phyloP scores from a whole-genome alignment of 129 eudicot genomes.

The Flaveria bidentis region DNA sequence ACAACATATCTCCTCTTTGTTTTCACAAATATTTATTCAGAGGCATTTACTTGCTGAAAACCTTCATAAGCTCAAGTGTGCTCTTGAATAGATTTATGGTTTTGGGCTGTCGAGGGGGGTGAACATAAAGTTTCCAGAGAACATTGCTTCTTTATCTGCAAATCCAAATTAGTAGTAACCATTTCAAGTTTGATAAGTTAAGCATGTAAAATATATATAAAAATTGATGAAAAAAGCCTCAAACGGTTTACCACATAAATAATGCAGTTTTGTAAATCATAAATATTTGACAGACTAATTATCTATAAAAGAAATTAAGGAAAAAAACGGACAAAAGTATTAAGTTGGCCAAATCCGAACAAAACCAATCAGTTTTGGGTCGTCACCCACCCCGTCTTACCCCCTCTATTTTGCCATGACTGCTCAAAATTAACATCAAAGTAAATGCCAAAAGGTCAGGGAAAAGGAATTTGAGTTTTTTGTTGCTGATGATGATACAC shows the following conservation, averaged over 20 bases:
- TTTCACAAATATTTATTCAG: slow-evolving; percentile 13
- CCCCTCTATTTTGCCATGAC: neutral
- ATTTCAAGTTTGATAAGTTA: neutral
- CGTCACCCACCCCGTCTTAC: neutral
- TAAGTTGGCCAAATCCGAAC: neutral
- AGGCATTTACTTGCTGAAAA: neutral
- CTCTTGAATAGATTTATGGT: slow-evolving; percentile 18
- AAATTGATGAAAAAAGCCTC: neutral
- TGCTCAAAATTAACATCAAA: neutral
- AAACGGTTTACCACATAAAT: neutral
- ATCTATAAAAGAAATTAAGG: neutral
- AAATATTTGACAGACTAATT: neutral
- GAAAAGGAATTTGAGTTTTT: neutral
- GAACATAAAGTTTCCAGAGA: slow-evolving; percentile 87
- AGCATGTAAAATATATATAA: neutral
- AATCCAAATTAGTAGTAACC: slow-evolving; percentile 8
- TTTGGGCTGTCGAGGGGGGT: slow-evolving; percentile 49
- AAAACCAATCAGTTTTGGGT: neutral
- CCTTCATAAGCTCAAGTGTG: neutral
- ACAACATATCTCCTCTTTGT: neutral
- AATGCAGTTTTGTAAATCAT: neutral
- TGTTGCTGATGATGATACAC: too few species aligned
- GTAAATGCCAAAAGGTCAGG: neutral
- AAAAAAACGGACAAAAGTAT: neutral
- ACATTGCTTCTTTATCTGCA: slow-evolving; percentile 86